Percentiles rank a stretch among this genome's conserved stretches.
Conservation (phyloP, 192 early-diverging fungal species). For the Rhizophagus sp. region DNA sequence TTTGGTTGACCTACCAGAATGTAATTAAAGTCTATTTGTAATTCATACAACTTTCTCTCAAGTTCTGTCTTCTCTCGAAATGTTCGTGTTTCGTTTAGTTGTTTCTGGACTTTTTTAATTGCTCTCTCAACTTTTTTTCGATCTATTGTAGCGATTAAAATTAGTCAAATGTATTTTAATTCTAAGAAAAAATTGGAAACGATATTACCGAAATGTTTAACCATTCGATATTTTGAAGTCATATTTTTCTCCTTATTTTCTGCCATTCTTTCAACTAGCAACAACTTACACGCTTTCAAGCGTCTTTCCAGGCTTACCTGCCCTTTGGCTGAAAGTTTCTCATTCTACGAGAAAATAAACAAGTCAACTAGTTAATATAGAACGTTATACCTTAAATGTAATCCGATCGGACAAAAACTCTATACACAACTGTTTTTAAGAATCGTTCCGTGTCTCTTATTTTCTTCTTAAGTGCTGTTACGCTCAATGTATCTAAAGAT, state of each 20-base stretch:
- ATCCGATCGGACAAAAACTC: no score
- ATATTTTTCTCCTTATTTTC: slow-evolving; percentile 46
- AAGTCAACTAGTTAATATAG: no score
- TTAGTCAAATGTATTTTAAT: background rate
- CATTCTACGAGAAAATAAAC: slow-evolving; percentile 16
- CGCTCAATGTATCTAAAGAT: slow-evolving; percentile 11
- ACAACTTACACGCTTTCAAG: slow-evolving; percentile 46
- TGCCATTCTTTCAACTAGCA: slow-evolving; percentile 43
- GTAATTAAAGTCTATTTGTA: slow-evolving; percentile 37
- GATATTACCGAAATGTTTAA: slow-evolving; percentile 51
- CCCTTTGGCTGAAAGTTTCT: slow-evolving; percentile 42
- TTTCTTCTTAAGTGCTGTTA: slow-evolving; percentile 47
- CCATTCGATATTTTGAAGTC: slow-evolving; percentile 47
- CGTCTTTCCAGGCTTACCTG: slow-evolving; percentile 39
- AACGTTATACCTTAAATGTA: no score
- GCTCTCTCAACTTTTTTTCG: slow-evolving; percentile 47
- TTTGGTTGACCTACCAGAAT: slow-evolving; percentile 29
- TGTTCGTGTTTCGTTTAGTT: slow-evolving; percentile 31
- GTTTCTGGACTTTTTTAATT: slow-evolving; percentile 39
- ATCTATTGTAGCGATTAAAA: slow-evolving; percentile 32
- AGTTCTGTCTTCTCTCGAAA: slow-evolving; percentile 36
- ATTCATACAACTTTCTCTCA: slow-evolving; percentile 35
- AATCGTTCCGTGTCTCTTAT: slow-evolving; percentile 41
- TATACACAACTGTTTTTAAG: slow-evolving; percentile 29
- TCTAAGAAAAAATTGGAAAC: no score